A percentile compares a stretch with the other conserved stretches of the same genome.
phyloP scores from a whole-genome alignment of 2,329 filamentous ascomycete genomes.

The Penicillium expansum region DNA sequence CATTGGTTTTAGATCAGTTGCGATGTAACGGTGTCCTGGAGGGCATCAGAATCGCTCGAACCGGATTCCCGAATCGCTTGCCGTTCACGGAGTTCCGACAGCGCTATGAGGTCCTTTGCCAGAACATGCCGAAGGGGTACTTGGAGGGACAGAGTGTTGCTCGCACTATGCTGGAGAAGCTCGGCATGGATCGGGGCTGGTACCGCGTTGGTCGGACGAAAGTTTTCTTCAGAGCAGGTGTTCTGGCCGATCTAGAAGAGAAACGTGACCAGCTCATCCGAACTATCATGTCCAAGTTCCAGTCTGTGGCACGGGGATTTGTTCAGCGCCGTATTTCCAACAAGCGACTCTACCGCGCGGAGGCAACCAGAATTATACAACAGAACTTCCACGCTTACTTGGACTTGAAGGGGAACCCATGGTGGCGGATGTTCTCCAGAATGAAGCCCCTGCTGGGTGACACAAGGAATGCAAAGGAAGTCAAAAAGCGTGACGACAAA shows the following conservation, averaged over 20 bases:
- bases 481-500: slow-evolving; percentile 91
- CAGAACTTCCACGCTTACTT: slow-evolving; percentile 91
- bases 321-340: slow-evolving; percentile 82
- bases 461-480: slow-evolving; percentile 85
- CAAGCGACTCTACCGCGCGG: slow-evolving; percentile 90
- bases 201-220: slow-evolving; percentile 95
- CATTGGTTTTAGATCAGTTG: slow-evolving; percentile 94
- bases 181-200: slow-evolving; percentile 77
- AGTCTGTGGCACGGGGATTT: slow-evolving; percentile 87
- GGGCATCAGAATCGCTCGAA: slow-evolving; percentile 93
- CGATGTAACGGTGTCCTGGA: slow-evolving; percentile 99
- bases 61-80: slow-evolving; percentile 91
- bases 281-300: slow-evolving; percentile 90
- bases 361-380: slow-evolving; percentile 92
- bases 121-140: slow-evolving; percentile 83
- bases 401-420: slow-evolving; percentile 84
- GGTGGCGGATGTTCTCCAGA: slow-evolving; percentile 92
- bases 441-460: slow-evolving; percentile 95
- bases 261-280: slow-evolving; percentile 88
- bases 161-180: slow-evolving; percentile 81
- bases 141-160: slow-evolving; percentile 85
- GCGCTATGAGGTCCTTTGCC: slow-evolving; percentile 91
- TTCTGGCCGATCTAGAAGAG: slow-evolving; percentile 94
- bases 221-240: slow-evolving; percentile 95
- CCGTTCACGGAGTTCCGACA: slow-evolving; percentile 92